Base-by-base conservation (phyloP, 2,329 filamentous ascomycete genomes). In the Sordariomycetes sp. region DNA sequence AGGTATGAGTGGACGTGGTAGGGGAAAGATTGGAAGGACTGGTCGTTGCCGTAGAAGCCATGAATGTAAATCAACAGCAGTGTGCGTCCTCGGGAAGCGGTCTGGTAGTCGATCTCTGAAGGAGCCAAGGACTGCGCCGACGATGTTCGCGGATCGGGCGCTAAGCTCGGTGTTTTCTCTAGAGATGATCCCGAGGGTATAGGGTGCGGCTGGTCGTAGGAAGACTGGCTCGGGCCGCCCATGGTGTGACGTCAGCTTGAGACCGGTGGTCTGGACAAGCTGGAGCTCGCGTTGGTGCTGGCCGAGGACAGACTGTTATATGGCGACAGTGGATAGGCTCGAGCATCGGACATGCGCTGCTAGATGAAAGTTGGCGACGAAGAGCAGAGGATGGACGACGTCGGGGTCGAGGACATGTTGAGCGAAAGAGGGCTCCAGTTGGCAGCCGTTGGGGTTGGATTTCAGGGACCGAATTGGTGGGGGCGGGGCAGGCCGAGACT, bases 31-130 rank as follows among this genome's bases (percentile, higher is more conserved):
- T 79, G 75, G 52, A 95, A 95, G 38, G 84, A 93, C 21, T 82
- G 82, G 54, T 92, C 84, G 39, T 85, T 82, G 33, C 88, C 87
- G 69, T 92, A 82, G 59, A 93, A 94, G 40, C 88, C 87, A 61
- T 94, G 88, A 36, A 94, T 78, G 53, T 87, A 94, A 34, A 94
- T 65, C 16, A 94, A 53, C 2, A 95, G 68, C 17, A 95, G 65
- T 18, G 66, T 74, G 40, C 75, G 67, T n/a, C n/a, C n/a, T 29
- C 66, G 63, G 39, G 46, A 53, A 25, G 46, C 37, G 27, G 35
- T 12, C 15, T 28, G 15, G 31, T 25, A 21, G 21, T 27, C 14
- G 21, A 14, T 39, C 12, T 37, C 38, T 38, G 40, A 8, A 41
- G 53, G 32, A 40, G 54, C 18, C n/a, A 61, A 44, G 14, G 64